Conservation (phyloP, 768 basidiomycete genomes). For the Cytidiella melzeri region DNA sequence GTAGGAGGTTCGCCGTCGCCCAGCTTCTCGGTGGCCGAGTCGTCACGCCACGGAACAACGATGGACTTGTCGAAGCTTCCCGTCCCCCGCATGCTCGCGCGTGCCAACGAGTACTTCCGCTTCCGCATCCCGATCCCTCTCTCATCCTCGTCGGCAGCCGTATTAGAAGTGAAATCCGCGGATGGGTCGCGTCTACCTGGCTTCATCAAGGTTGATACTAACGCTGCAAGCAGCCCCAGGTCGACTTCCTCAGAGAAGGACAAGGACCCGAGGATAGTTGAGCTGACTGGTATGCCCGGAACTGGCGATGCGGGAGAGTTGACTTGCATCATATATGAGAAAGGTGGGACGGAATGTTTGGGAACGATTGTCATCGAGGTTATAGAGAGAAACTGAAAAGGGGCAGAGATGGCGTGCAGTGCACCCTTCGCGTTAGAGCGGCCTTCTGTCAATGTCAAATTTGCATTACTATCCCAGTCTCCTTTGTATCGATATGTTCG, state of each 20-base stretch:
- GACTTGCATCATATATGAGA: conserved; percentile 49
- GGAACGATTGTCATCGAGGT: conserved; percentile 55
- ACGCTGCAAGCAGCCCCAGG: conserved; percentile 22
- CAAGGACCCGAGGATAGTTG: conserved; percentile 41
- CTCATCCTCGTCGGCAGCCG: conserved; percentile 20
- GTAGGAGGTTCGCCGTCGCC: conserved; percentile 28
- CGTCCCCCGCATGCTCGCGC: conserved; percentile 40
- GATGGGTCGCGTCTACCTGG: conserved; percentile 46
- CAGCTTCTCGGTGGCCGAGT: conserved; percentile 54
- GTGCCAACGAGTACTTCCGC: conserved; percentile 53
- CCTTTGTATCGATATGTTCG: too few species aligned
- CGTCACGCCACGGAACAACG: conserved; percentile 32
- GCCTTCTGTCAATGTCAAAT: background rate
- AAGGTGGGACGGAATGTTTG: conserved; percentile 40
- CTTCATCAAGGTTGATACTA: conserved; percentile 50
- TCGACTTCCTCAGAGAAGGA: conserved; percentile 12
- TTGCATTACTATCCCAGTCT: background rate
- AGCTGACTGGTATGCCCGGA: conserved; percentile 49
- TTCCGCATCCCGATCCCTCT: conserved; percentile 44
- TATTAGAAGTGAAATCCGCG: conserved; percentile 42
- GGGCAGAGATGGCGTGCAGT: background rate
- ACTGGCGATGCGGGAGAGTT: conserved; percentile 47
- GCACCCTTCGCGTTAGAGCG: background rate
- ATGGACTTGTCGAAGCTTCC: background rate
- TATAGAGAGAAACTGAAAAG: conserved; percentile 30